phyloP scores from a whole-genome alignment of 345 rosid species.

The Diplotaxis tenuifolia region DNA sequence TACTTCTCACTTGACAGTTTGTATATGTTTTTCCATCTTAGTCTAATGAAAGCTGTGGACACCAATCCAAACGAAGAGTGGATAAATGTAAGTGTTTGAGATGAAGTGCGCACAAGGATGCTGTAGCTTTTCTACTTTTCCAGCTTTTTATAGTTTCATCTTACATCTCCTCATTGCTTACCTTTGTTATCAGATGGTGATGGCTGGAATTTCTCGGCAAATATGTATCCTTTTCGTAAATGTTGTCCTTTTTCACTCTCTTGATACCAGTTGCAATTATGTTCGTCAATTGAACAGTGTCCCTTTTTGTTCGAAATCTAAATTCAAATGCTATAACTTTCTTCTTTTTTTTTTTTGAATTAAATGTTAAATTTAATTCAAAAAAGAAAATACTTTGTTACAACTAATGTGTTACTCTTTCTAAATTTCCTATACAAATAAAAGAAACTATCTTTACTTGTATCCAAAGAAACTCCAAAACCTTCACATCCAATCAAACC shows the following conservation, averaged over 20 bases:
- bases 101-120: not conserved
- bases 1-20: slow-evolving; percentile 24
- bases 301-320: not conserved
- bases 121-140: slow-evolving; percentile 16
- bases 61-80: slow-evolving; percentile 93
- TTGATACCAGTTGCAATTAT: not conserved
- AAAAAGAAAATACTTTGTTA: no score
- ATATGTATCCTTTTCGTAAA: slow-evolving; percentile 62
- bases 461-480: no score
- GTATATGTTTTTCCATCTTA: slow-evolving; percentile 39
- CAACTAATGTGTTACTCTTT: no score
- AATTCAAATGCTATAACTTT: not conserved
- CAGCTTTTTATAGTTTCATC: not conserved
- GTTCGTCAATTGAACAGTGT: not conserved
- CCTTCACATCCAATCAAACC: no score
- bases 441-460: no score
- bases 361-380: no score
- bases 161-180: slow-evolving; percentile 11
- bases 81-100: slow-evolving; percentile 73
- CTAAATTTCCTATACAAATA: no score
- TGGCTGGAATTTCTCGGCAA: slow-evolving; percentile 93
- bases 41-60: slow-evolving; percentile 88
- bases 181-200: slow-evolving; percentile 67
- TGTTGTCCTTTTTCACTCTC: slow-evolving; percentile 46
- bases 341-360: no score